phyloP scores from a whole-genome alignment of 345 rosid species.

The Clarkia xantiana region DNA sequence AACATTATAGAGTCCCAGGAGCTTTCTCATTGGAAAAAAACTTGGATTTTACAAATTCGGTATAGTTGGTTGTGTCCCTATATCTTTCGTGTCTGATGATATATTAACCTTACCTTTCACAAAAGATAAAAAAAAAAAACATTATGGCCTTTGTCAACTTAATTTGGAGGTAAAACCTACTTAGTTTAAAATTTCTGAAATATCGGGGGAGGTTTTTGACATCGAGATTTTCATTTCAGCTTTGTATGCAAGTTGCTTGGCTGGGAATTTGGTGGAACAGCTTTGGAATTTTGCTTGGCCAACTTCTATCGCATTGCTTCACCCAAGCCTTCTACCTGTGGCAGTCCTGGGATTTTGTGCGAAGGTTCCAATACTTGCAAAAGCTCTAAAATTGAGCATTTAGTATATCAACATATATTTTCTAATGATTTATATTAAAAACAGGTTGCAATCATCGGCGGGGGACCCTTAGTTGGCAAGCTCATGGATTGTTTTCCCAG shows the following conservation, averaged over 20 bases:
- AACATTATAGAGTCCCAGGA: too few relatives aligned
- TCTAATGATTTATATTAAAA: conserved; percentile 5
- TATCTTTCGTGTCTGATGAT: too few relatives aligned
- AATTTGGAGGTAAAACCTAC: too few relatives aligned
- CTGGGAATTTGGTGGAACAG: conserved; percentile 81
- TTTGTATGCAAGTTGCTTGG: conserved; percentile 60
- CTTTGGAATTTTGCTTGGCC: conserved; percentile 97
- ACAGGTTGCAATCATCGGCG: conserved; percentile 56
- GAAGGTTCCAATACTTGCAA: conserved; percentile 28
- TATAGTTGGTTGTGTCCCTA: too few relatives aligned
- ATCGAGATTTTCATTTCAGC: conserved; percentile 17
- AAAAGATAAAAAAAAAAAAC: too few relatives aligned
- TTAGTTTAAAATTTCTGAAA: too few relatives aligned
- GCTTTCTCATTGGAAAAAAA: too few relatives aligned
- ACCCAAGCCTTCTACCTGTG: conserved; percentile 91
- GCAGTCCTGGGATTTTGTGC: conserved; percentile 77
- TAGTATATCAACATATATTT: not conserved
- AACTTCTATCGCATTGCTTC: conserved; percentile 80
- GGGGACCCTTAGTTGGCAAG: conserved; percentile 87
- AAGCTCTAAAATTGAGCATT: not conserved
- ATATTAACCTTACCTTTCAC: too few relatives aligned
- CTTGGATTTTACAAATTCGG: too few relatives aligned
- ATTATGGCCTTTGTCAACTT: too few relatives aligned
- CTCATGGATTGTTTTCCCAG: conserved; percentile 86
- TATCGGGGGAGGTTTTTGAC: too few relatives aligned